Base-by-base conservation (phyloP, 495 filamentous ascomycete genomes). In the Hypoxylon rickii region DNA sequence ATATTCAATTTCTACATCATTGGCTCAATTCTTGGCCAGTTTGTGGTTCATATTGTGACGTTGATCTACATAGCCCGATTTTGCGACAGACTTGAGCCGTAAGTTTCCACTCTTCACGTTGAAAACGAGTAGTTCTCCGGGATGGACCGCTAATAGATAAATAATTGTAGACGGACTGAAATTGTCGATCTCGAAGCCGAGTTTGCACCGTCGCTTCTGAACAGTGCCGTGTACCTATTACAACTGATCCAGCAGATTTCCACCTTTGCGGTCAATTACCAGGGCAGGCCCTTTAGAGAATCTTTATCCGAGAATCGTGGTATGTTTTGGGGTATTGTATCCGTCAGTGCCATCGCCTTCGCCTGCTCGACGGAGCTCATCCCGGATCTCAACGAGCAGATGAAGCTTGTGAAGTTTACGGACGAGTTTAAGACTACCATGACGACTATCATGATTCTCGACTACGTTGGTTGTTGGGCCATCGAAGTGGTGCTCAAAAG, bases 1-100 rank as follows among this genome's bases (percentile, higher is more conserved):
- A 99, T 99, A 68, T 99, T 97, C 79, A 99, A 99, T 72, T 81
- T 89, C 38, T 97, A 99, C 74, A 97, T 99, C 74, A 97, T 99
- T 64, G 92, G 93, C 33, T 96, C 91, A 37, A 92, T 99, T 51
- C 88, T 99, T 53, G 93, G 92, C 40, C 94, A 99, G 71, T 99
- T 99, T 66, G 94, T 94, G 7, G 86, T 99, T 45, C 94, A 99
- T 68, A 95, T 97, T 61, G 88, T 75, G 32, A 97, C 95, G 1
- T 76, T 99, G 40, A 90, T 99, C 69, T 99, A 97, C 71, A 85
- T 99, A 47, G 92, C 95, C 26, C 83, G 86, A 52, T 93, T 89
- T 68, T 96, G 96, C 44, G 89, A 93, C 41, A 74, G 69, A 33
- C 82, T 89, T 48, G 90, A 91, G 57, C 89, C 92, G 85, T 90